Conservation (phyloP, 345 rosid species). For the Syzygium oleosum region DNA sequence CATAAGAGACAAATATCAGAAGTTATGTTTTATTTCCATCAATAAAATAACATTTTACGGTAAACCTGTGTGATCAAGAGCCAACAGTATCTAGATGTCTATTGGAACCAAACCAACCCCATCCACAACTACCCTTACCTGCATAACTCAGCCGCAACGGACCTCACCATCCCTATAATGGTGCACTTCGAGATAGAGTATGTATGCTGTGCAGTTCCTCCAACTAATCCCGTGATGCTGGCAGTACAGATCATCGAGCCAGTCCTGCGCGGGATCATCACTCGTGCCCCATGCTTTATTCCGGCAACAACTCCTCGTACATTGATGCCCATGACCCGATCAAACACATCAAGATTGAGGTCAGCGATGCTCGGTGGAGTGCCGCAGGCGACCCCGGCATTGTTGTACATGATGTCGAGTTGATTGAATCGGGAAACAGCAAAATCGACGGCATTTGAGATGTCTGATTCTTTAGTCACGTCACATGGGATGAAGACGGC, state of each 20-base stretch:
- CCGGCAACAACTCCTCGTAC: slow-evolving; percentile 69
- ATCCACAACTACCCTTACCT: slow-evolving; percentile 5
- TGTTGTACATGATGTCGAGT: slow-evolving; percentile 79
- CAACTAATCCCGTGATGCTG: slow-evolving; percentile 61
- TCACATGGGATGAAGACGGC: slow-evolving; percentile 55
- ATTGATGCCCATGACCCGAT: slow-evolving; percentile 53
- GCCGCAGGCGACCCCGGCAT: slow-evolving; percentile 70
- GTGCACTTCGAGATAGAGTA: slow-evolving; percentile 54
- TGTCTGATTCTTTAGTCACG: slow-evolving; percentile 64
- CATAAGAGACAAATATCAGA: not conserved
- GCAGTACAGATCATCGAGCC: slow-evolving; percentile 75
- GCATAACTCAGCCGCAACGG: slow-evolving; percentile 64
- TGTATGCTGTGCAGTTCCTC: slow-evolving; percentile 65
- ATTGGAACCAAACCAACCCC: slow-evolving; percentile 30
- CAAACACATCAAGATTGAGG: slow-evolving; percentile 59
- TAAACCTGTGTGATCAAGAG: not conserved
- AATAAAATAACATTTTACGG: not conserved
- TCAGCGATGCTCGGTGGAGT: slow-evolving; percentile 50
- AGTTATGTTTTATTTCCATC: not conserved
- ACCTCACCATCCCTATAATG: slow-evolving; percentile 49
- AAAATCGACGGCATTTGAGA: slow-evolving; percentile 56
- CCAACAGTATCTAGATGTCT: not conserved
- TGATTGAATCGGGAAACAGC: slow-evolving; percentile 33
- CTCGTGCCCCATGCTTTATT: slow-evolving; percentile 71
- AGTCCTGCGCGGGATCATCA: slow-evolving; percentile 56